Base-by-base conservation (phyloP, 768 basidiomycete genomes). In the Candolleomyces aberdarensis region DNA sequence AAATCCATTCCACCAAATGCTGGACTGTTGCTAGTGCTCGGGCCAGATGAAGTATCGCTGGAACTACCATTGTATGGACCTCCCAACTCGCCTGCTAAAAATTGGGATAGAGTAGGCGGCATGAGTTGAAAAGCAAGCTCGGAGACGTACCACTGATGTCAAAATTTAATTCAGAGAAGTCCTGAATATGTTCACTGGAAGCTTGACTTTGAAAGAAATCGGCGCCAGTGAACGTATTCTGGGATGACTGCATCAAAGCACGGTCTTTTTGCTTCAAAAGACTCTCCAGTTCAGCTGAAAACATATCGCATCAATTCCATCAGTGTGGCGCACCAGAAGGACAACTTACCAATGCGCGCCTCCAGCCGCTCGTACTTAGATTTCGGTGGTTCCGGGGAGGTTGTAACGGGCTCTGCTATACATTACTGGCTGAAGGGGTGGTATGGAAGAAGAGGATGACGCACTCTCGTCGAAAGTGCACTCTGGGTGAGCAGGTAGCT, bases 381-480 rank as follows among this genome's bases (percentile, higher is more conserved):
- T 69, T 82, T 85, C 3, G 87, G 83, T 14, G 78, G 77, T 57
- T 87, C 87, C 4, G 73, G 62, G 4, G 71, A 62, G 22, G 73
- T 69, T 1, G 70, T 57, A 59, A 61, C 75, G 36, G 70, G 70
- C 61, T 82, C 80, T 44, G 75, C 71, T 44, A 80, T 82, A 20
- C 26, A 19, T 56, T 32, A 49, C 22, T 63, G 46, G 54, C 46
- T 36, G 36, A 36, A 11, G 36, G 6, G 36, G 36, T 36, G 11
- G 36, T 11, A 36, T 19, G 44, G 17, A 44, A 56, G 48, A 58
- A 53, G 20, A 56, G 10, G 52, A 54, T 43, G 2, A 47, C 57
- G 19, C 59, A 66, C 76, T 49, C 67, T 91, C 90, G 64, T 91
- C 89, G 62, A 84, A 91, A n/a, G 88, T 91, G 68, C 90, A 92